These are phyloP conservation scores for Arabis alpina DNA, from an alignment of 345 rosid genomes.

Conservation along the genomic window DNA sequence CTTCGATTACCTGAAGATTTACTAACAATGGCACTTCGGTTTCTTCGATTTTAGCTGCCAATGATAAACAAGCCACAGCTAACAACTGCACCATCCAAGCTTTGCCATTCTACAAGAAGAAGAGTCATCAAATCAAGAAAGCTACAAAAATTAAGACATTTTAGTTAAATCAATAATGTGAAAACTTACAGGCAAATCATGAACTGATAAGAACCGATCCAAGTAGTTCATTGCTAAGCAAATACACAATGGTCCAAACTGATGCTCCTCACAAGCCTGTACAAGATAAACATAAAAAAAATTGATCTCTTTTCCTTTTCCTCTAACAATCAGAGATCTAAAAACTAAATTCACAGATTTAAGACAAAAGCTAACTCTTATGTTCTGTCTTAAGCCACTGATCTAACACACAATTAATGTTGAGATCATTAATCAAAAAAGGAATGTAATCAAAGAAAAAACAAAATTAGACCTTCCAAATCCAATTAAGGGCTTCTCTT, in stretches of 20 bases:
- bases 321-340: slow-evolving; percentile 23
- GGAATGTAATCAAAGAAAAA: slow-evolving; percentile 3
- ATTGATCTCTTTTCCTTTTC: neutral
- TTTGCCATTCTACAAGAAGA: slow-evolving; percentile 52
- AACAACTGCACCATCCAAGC: slow-evolving; percentile 66
- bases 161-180: slow-evolving; percentile 7
- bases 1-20: slow-evolving; percentile 64
- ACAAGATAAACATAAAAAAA: slow-evolving; percentile 1
- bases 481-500: slow-evolving; percentile 71
- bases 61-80: slow-evolving; percentile 74
- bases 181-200: slow-evolving; percentile 68
- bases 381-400: slow-evolving; percentile 20
- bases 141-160: neutral
- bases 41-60: slow-evolving; percentile 84
- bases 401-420: slow-evolving; percentile 14
- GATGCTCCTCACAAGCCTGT: slow-evolving; percentile 64
- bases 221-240: slow-evolving; percentile 71
- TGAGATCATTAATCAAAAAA: slow-evolving; percentile 33
- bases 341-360: slow-evolving; percentile 23
- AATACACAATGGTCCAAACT: slow-evolving; percentile 59
- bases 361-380: neutral
- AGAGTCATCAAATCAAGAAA: slow-evolving; percentile 13
- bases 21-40: slow-evolving; percentile 55
- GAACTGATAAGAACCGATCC: slow-evolving; percentile 71
- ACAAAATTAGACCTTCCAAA: slow-evolving; percentile 57